These are phyloP conservation scores for Phaeolepiota aurea DNA, from an alignment of 768 basidiomycete species.

Conservation along the genomic window DNA sequence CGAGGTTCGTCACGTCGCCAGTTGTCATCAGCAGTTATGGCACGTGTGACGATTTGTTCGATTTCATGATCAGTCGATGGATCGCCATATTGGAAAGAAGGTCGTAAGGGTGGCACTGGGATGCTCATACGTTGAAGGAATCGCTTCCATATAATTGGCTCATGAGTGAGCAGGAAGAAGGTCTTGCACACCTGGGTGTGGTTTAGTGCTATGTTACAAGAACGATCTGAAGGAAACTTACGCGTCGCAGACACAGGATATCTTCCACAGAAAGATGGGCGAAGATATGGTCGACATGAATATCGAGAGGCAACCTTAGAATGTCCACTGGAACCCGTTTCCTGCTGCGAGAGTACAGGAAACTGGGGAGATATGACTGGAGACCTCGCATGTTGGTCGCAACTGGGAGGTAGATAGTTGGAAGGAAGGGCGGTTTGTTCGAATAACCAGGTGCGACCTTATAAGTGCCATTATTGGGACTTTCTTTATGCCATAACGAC, in stretches of 20 bases:
- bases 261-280: slow-evolving; percentile 35
- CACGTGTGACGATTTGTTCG: slow-evolving; percentile 54
- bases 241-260: slow-evolving; percentile 35
- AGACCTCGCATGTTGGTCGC: too few relatives aligned
- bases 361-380: slow-evolving; percentile 9
- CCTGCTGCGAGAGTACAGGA: slow-evolving; percentile 12
- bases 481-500: neutral
- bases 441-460: too few relatives aligned
- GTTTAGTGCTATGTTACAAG: neutral
- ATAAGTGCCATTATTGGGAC: neutral
- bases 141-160: slow-evolving; percentile 63
- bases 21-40: slow-evolving; percentile 51
- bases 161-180: slow-evolving; percentile 57
- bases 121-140: slow-evolving; percentile 45
- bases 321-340: slow-evolving; percentile 13
- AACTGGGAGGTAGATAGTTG: too few relatives aligned
- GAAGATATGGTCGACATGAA: slow-evolving; percentile 36
- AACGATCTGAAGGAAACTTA: slow-evolving; percentile 10
- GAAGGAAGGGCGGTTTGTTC: too few relatives aligned
- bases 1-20: slow-evolving; percentile 39
- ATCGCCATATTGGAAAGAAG: slow-evolving; percentile 38
- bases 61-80: slow-evolving; percentile 30
- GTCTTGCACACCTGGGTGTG: slow-evolving; percentile 54
- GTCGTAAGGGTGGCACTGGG: slow-evolving; percentile 55
- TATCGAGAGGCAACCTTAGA: slow-evolving; percentile 26